Evolutionary conservation across 306 rosid genomes (phyloP), one percentile per base, ranked within the genome.

Genomic region (Hylodesmum podocarpum): DNA sequence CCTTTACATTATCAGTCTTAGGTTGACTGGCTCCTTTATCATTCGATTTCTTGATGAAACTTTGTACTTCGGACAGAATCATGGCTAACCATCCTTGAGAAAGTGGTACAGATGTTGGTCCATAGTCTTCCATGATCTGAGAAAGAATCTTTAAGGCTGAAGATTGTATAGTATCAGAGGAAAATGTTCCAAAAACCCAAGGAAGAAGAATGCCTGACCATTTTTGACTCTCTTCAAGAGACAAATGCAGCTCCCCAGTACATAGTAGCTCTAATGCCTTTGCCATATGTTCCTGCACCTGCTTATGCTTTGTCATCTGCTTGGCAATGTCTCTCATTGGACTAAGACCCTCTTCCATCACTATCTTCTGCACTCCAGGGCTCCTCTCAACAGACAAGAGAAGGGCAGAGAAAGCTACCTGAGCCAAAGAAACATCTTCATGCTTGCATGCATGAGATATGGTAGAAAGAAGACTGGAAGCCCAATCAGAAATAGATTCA

Each of bases 61-160:
- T 84, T 40, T 83, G 87, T 53, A 84, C 84, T 86, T 92, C 96
- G 66, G 82, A 81, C 70, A 95, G 84, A 46, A 95, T 80, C 78
- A 90, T 70, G 77, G 90, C 93, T 68, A 95, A 81, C 98, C 98
- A 92, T 53, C 91, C 98, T 84, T 92, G 97, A 76, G 98, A 92
- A 77, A 90, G 82, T 8, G 96, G 97, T 71, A 92, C 79, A 18
- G 91, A 82, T 62, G 66, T 44, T 66, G 97, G 92, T 65, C 97
- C 97, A 41, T 92, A 73, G 78, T 89, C 91, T 76, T 92, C 94
- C 50, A 95, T 84, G 66, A 95, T 85, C 85, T 78, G 81, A 71
- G 96, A 85, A 41, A 95, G 95, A 72, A 95, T 90, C 83, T 86
- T 92, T 73, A 85, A 83, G 41, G 93, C 95, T 44, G 97, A 95